These are phyloP conservation scores for Trichocladium uniseriatum DNA, from an alignment of 495 filamentous ascomycete species.

Conservation along the genomic window DNA sequence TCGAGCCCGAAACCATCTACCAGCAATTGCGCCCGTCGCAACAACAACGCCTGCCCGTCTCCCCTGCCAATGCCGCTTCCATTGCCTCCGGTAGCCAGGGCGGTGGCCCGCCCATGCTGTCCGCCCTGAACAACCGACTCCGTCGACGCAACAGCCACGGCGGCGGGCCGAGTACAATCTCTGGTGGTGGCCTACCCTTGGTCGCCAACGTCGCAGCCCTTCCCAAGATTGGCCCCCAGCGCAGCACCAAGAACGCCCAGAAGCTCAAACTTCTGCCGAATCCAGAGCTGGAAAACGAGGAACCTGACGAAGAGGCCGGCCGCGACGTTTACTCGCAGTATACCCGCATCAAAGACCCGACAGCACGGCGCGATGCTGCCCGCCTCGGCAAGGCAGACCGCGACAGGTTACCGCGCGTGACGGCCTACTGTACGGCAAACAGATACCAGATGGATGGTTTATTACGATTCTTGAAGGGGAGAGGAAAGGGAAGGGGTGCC, in stretches of 20 bases:
- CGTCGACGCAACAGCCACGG: slow-evolving; percentile 76
- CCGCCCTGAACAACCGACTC: slow-evolving; percentile 77
- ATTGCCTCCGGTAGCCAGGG: slow-evolving; percentile 23
- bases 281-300: slow-evolving; percentile 71
- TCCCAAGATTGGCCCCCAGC: slow-evolving; percentile 85
- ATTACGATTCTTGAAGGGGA: slow-evolving; percentile 80
- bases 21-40: slow-evolving; percentile 6
- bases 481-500: slow-evolving; percentile 61
- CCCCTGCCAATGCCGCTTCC: slow-evolving; percentile 16
- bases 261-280: slow-evolving; percentile 93
- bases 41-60: slow-evolving; percentile 5
- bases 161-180: slow-evolving; percentile 1
- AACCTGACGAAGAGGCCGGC: slow-evolving; percentile 75
- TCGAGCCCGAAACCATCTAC: slow-evolving; percentile 34
- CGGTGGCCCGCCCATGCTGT: slow-evolving; percentile 58
- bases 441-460: slow-evolving; percentile 80
- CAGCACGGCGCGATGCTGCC: slow-evolving; percentile 85
- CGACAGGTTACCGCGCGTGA: slow-evolving; percentile 77
- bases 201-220: slow-evolving; percentile 36
- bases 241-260: slow-evolving; percentile 90
- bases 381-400: slow-evolving; percentile 88
- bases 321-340: slow-evolving; percentile 94
- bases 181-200: slow-evolving; percentile 37
- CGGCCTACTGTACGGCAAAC: slow-evolving; percentile 91
- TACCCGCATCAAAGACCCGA: slow-evolving; percentile 89